A percentile compares a stretch with the other conserved stretches of the same genome.
These are phyloP conservation scores for Arachnomyces sp. DNA, from an alignment of 2,329 filamentous ascomycete species.

Conservation along the genomic window DNA sequence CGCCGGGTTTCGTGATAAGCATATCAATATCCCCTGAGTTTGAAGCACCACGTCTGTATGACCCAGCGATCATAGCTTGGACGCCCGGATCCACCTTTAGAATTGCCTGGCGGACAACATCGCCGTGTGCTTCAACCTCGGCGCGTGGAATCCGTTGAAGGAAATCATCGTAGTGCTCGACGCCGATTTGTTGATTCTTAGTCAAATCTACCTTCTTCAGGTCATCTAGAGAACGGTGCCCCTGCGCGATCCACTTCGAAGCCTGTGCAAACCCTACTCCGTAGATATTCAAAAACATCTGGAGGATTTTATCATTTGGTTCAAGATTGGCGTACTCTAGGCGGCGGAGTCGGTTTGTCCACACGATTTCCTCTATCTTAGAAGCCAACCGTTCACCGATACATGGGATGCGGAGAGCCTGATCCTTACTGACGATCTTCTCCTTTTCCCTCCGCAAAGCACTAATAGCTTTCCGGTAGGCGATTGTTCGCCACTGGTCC, in stretches of 20 bases:
- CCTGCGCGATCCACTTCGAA: slow-evolving; percentile 66
- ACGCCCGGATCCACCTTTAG: slow-evolving; percentile 54
- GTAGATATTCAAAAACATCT: slow-evolving; percentile 70
- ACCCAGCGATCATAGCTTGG: slow-evolving; percentile 70
- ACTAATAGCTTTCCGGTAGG: slow-evolving; percentile 71
- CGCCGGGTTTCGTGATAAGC: slow-evolving; percentile 64
- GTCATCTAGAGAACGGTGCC: slow-evolving; percentile 67
- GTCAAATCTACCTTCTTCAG: slow-evolving; percentile 59
- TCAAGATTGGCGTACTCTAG: slow-evolving; percentile 65
- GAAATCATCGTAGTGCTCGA: slow-evolving; percentile 76
- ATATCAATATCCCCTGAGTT: slow-evolving; percentile 78
- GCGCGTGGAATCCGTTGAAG: slow-evolving; percentile 66
- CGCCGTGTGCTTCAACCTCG: slow-evolving; percentile 66
- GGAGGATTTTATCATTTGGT: slow-evolving; percentile 56
- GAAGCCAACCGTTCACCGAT: slow-evolving; percentile 67
- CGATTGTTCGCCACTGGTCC: slow-evolving; percentile 67
- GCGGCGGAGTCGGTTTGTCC: slow-evolving; percentile 62
- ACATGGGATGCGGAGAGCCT: slow-evolving; percentile 60
- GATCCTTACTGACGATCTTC: slow-evolving; percentile 59
- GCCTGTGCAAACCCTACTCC: slow-evolving; percentile 66
- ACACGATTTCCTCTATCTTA: slow-evolving; percentile 85
- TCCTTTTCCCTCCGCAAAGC: slow-evolving; percentile 59
- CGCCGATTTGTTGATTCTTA: slow-evolving; percentile 62
- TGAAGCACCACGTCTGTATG: slow-evolving; percentile 70
- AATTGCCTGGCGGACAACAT: slow-evolving; percentile 55